A percentile compares a stretch with the other conserved stretches of the same genome.
These are phyloP conservation scores for Pyrrhoderma lamaoense DNA, from an alignment of 1,284 basidiomycete genomes.

Conservation along the genomic window DNA sequence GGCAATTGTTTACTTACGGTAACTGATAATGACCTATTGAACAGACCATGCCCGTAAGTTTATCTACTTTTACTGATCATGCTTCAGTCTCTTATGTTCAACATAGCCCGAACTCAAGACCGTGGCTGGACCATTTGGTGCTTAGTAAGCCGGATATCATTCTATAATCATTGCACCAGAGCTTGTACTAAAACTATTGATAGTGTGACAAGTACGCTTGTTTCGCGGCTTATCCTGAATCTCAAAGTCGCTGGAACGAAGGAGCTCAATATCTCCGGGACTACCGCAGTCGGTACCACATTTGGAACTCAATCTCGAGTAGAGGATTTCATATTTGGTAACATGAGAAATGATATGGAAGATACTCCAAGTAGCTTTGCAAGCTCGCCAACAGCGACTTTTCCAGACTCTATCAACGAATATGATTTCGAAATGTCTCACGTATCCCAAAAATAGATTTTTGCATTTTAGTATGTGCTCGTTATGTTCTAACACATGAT, in stretches of 20 bases:
- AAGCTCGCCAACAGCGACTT: neutral
- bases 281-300: too few species aligned
- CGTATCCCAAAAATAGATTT: too few species aligned
- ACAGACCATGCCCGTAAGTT: neutral
- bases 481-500: too few species aligned
- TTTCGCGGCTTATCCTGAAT: slow-evolving; percentile 1
- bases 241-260: neutral
- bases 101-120: neutral
- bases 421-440: neutral
- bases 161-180: neutral
- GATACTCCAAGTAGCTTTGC: neutral
- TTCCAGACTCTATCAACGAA: too few species aligned
- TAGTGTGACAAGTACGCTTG: neutral
- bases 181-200: neutral
- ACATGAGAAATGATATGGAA: too few species aligned
- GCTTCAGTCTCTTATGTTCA: neutral
- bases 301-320: too few species aligned
- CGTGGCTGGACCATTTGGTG: neutral
- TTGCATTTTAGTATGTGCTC: too few species aligned
- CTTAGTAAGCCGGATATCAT: neutral
- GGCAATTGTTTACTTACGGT: neutral
- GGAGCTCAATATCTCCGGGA: too few species aligned
- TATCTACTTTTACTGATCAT: too few species aligned
- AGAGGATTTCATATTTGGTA: too few species aligned
- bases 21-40: neutral